phyloP scores from a whole-genome alignment of 257 asterid species.

The Perilla frutescens region DNA sequence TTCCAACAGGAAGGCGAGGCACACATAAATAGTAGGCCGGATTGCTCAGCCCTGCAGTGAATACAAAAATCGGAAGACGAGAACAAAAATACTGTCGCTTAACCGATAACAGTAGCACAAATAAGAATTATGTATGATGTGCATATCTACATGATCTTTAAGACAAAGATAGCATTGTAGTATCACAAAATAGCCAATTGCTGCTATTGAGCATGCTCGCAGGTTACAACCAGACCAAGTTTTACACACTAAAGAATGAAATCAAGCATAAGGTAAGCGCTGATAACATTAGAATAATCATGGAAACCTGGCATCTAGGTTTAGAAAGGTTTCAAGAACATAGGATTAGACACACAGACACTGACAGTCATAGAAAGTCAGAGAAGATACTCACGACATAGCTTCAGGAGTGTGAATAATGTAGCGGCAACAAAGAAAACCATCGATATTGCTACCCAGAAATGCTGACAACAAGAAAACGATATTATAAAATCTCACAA shows the following conservation, averaged over 20 bases:
- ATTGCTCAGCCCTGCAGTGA: background rate
- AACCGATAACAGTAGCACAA: slow-evolving; percentile 6
- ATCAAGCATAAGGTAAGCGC: background rate
- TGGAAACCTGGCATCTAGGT: slow-evolving; percentile 7
- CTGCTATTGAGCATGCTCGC: background rate
- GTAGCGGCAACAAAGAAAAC: slow-evolving; percentile 96
- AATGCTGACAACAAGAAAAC: slow-evolving; percentile 67
- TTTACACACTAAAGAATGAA: slow-evolving; percentile 14
- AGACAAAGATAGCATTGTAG: slow-evolving; percentile 4
- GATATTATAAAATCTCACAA: slow-evolving; percentile 31
- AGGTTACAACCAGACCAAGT: background rate
- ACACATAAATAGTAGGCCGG: background rate
- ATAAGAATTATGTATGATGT: slow-evolving; percentile 2
- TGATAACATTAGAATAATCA: background rate
- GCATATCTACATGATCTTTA: slow-evolving; percentile 10
- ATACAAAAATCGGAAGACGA: background rate
- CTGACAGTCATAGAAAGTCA: slow-evolving; percentile 6
- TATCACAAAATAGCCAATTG: background rate
- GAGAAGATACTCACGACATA: slow-evolving; percentile 64
- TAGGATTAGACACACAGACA: background rate
- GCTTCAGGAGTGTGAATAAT: slow-evolving; percentile 91
- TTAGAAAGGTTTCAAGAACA: background rate
- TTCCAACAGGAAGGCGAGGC: background rate
- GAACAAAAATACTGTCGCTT: background rate
- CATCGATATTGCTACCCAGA: slow-evolving; percentile 99